Evolutionary conservation across 2,329 filamentous ascomycete genomes (phyloP), one percentile per base, ranked within the genome.

Genomic region (Phaeosphaeriaceae sp.): DNA sequence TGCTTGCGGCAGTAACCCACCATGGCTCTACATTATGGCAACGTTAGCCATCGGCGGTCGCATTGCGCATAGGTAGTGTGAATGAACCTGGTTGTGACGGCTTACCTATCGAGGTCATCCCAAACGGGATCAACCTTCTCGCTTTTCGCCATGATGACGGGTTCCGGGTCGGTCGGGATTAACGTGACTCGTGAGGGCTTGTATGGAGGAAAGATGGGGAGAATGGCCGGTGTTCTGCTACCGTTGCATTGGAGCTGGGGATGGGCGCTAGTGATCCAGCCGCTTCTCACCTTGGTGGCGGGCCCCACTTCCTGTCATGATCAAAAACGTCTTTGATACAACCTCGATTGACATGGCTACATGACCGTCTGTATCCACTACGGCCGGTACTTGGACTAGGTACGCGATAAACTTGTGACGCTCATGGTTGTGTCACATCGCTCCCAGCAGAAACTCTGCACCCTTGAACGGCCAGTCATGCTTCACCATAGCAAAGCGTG

Each of bases 91-190:
- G 60, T 58, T 52, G 52, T 63, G 61, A 26, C 52, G 58, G 65
- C 85, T 67, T 82, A 90, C 88, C 87, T 88, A 76, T 90, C 85
- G 66, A 89, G 81, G 72, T 90, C 82, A 68, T 90, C 85, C 88
- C 88, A 91, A 52, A 79, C 76, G 58, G 77, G 74, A 69, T 79
- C 77, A 50, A 80, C 67, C 57, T 73, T 73, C 45, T 68, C 64
- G 64, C 63, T 65, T 67, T 77, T 74, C 64, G 60, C 74, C 76
- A 79, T 78, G 60, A 61, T 80, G 85, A 78, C 79, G 81, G n/a
- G 81, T 77, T 86, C 54, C 54, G 46, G 56, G 61, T 54, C 63
- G 59, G 60, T 56, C 61, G 48, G 54, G 54, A 65, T 61, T 62
- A 66, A 67, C 63, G 67, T 69, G 66, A 68, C 62, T 64, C 46